A percentile compares a stretch with the other conserved stretches of the same genome.
Evolutionary conservation across 2,329 filamentous ascomycete species (phyloP).

Genomic region (Trichoderma koningiopsis): DNA sequence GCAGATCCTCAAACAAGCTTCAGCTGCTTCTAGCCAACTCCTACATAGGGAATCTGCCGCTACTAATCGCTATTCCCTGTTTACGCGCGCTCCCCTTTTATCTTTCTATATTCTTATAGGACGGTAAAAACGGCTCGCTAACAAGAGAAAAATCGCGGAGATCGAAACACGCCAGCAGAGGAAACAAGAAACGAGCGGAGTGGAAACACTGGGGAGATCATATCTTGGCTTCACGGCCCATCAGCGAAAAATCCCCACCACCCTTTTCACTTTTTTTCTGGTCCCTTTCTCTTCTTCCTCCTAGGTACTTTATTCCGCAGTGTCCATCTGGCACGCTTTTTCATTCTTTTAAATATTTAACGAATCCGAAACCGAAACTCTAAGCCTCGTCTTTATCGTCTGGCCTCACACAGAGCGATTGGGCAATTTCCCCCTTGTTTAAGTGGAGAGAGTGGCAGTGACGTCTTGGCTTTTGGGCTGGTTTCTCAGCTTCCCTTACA

Average conservation of each 20-base stretch:
- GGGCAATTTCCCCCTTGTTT: neutral
- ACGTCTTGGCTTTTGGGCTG: neutral
- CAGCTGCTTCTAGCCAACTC: neutral
- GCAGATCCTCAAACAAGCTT: slow-evolving; percentile 18
- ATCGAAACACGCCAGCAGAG: slow-evolving; percentile 9
- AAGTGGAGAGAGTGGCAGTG: slow-evolving; percentile 21
- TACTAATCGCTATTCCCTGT: neutral
- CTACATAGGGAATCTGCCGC: neutral
- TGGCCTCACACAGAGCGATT: neutral
- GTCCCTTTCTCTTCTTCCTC: neutral
- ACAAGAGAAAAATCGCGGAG: neutral
- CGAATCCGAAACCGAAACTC: neutral
- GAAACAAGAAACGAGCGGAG: slow-evolving; percentile 5
- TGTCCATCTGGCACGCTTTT: neutral
- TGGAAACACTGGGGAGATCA: slow-evolving; percentile 15
- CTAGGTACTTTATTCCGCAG: neutral
- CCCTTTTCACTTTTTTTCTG: neutral
- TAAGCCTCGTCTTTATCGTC: neutral
- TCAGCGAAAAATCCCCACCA: slow-evolving; percentile 10
- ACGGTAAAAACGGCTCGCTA: slow-evolving; percentile 6
- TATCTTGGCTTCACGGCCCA: slow-evolving; percentile 13
- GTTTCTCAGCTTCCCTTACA: slow-evolving; percentile 1
- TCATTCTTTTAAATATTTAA: neutral
- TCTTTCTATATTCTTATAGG: neutral
- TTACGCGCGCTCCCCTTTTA: neutral